These are phyloP conservation scores for Gnomoniopsis smithogilvyi DNA, from an alignment of 2,329 filamentous ascomycete genomes.

Conservation along the genomic window DNA sequence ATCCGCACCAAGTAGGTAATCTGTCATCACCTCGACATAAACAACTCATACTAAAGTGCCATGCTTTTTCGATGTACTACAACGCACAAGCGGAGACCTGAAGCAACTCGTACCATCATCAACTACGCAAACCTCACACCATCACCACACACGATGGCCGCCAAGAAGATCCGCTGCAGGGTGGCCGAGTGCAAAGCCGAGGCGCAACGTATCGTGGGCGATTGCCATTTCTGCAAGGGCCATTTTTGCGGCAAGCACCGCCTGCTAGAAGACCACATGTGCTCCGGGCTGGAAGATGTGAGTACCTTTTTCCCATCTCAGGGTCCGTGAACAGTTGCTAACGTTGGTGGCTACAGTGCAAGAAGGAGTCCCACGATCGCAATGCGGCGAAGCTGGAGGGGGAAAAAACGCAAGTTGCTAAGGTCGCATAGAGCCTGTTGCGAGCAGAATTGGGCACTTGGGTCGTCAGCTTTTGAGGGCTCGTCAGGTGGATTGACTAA, in stretches of 20 bases:
- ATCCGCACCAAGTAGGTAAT: too few species aligned
- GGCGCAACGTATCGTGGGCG: slow-evolving; percentile 92
- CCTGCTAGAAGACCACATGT: slow-evolving; percentile 91
- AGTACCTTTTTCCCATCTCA: slow-evolving; percentile 35
- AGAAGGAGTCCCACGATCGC: slow-evolving; percentile 91
- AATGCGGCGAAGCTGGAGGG: slow-evolving; percentile 90
- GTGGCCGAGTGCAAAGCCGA: slow-evolving; percentile 86
- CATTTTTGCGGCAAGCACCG: slow-evolving; percentile 96
- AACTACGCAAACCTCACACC: too few species aligned
- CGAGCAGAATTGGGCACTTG: background rate
- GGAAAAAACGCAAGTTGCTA: slow-evolving; percentile 91
- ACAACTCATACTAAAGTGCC: too few species aligned
- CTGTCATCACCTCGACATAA: too few species aligned
- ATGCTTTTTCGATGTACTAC: too few species aligned
- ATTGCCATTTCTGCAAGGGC: slow-evolving; percentile 91
- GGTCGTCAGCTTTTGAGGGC: too few species aligned
- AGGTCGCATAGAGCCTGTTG: slow-evolving; percentile 66
- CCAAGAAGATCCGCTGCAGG: slow-evolving; percentile 79
- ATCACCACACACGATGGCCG: slow-evolving; percentile 49
- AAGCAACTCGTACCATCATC: too few species aligned
- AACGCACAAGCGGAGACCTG: too few species aligned
- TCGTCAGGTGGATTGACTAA: too few species aligned
- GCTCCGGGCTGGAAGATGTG: slow-evolving; percentile 84
- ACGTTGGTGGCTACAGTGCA: slow-evolving; percentile 56
- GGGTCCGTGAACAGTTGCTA: background rate